A percentile compares a stretch with the other conserved stretches of the same genome.
Evolutionary conservation across 2,329 filamentous ascomycete genomes (phyloP).

Genomic region (Fusarium haematococcum): DNA sequence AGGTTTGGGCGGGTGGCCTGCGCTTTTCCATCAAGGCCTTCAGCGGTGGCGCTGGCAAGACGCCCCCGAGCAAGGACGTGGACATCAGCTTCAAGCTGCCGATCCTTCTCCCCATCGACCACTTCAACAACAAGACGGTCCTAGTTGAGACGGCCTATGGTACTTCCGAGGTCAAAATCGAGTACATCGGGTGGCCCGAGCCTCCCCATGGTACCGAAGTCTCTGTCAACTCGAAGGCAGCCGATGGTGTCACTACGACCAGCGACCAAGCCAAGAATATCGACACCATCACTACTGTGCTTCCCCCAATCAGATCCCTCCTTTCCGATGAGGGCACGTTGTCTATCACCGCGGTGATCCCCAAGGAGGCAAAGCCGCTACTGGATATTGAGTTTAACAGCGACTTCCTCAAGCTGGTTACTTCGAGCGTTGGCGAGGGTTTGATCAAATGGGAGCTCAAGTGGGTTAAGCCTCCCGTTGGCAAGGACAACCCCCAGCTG

Average conservation of each 20-base stretch:
- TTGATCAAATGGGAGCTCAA: conserved; percentile 1
- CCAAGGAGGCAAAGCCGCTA: not conserved
- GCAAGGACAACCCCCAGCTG: not conserved
- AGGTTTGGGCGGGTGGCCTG: not conserved
- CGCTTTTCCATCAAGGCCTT: conserved; percentile 3
- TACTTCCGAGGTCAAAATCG: not conserved
- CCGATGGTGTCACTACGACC: no score
- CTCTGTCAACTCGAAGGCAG: not conserved
- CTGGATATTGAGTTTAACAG: not conserved
- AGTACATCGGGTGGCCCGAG: not conserved
- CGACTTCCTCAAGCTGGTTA: not conserved
- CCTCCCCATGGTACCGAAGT: not conserved
- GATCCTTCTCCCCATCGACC: conserved; percentile 2
- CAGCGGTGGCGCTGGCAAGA: not conserved
- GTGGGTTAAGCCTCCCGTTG: conserved; percentile 5
- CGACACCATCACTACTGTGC: not conserved
- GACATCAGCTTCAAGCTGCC: not conserved
- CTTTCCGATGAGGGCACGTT: not conserved
- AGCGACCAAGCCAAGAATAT: not conserved
- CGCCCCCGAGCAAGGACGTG: not conserved
- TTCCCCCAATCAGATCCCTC: not conserved
- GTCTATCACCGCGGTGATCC: not conserved
- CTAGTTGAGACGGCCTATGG: conserved; percentile 1
- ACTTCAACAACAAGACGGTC: conserved; percentile 18
- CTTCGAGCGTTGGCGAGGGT: not conserved